These are phyloP conservation scores for Aegilops bicornis DNA, from an alignment of 176 grass and related monocot genomes.

Conservation along the genomic window DNA sequence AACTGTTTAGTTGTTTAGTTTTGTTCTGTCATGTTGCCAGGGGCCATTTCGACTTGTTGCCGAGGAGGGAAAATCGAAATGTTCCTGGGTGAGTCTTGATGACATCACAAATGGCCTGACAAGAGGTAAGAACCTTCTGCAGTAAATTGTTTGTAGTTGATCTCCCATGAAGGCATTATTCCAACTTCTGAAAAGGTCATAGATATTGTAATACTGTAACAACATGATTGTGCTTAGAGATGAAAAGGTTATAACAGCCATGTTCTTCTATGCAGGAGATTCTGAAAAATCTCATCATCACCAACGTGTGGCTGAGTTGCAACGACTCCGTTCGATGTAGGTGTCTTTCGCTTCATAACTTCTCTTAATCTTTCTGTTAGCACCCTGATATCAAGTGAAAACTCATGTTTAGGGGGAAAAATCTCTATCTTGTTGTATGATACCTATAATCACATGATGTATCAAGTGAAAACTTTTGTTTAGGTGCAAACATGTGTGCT, in stretches of 20 bases:
- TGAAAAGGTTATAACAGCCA: slow-evolving; percentile 23
- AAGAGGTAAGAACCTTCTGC: slow-evolving; percentile 52
- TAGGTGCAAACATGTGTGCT: slow-evolving; percentile 9
- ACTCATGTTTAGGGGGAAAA: background rate
- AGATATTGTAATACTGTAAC: background rate
- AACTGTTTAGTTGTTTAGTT: slow-evolving; percentile 26
- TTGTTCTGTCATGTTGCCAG: slow-evolving; percentile 36
- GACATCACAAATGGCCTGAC: slow-evolving; percentile 94
- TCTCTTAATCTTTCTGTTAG: slow-evolving; percentile 12
- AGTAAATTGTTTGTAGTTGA: background rate
- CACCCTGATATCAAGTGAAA: slow-evolving; percentile 11
- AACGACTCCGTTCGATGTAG: slow-evolving; percentile 93
- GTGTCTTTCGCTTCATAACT: background rate
- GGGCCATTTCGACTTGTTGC: slow-evolving; percentile 96
- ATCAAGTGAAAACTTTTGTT: slow-evolving; percentile 4
- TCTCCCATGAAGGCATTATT: background rate
- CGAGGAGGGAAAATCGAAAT: slow-evolving; percentile 97
- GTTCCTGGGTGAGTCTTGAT: slow-evolving; percentile 99
- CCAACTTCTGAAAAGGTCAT: background rate
- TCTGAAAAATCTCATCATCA: slow-evolving; percentile 95
- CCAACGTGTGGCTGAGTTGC: slow-evolving; percentile 80
- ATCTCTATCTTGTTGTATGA: slow-evolving; percentile 6
- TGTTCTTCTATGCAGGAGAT: slow-evolving; percentile 61
- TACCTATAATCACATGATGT: background rate
- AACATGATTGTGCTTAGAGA: slow-evolving; percentile 10